A percentile compares a stretch with the other conserved stretches of the same genome.
These are phyloP conservation scores for Globisporangium emineosum DNA, from an alignment of 352 stramenopile genomes.

Conservation along the genomic window DNA sequence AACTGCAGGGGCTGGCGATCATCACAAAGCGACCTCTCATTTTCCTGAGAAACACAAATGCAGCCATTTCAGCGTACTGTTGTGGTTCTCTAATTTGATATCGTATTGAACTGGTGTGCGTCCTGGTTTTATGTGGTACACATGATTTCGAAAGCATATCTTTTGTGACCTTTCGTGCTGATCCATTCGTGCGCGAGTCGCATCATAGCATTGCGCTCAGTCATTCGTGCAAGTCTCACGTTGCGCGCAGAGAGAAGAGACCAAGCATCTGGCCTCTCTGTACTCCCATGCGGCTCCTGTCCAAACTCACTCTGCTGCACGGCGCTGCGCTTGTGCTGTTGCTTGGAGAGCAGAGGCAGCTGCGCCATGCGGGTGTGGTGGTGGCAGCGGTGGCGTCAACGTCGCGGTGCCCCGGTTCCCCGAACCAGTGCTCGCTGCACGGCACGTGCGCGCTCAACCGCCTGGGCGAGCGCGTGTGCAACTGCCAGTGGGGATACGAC, in stretches of 20 bases:
- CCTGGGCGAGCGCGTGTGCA: constrained; percentile 65
- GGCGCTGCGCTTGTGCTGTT: constrained; percentile 11
- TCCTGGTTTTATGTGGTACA: constrained; percentile 1
- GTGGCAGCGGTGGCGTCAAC: constrained; percentile 24
- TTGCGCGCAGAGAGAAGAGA: neutral
- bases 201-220: neutral
- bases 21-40: too few relatives aligned
- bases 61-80: neutral
- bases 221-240: neutral
- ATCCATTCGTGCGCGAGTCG: neutral
- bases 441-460: constrained; percentile 63
- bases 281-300: neutral
- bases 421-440: constrained; percentile 71
- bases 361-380: constrained; percentile 8
- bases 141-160: neutral
- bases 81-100: neutral
- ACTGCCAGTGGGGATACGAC: constrained; percentile 73
- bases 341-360: neutral
- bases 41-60: too few relatives aligned
- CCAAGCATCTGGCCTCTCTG: too few relatives aligned
- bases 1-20: too few relatives aligned
- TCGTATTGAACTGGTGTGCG: neutral
- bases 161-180: constrained; percentile 6
- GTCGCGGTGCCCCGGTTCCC: constrained; percentile 47
- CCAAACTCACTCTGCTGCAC: neutral